Evolutionary conservation across 768 basidiomycete genomes (phyloP).

Genomic region (Psilocybe tampanensis): DNA sequence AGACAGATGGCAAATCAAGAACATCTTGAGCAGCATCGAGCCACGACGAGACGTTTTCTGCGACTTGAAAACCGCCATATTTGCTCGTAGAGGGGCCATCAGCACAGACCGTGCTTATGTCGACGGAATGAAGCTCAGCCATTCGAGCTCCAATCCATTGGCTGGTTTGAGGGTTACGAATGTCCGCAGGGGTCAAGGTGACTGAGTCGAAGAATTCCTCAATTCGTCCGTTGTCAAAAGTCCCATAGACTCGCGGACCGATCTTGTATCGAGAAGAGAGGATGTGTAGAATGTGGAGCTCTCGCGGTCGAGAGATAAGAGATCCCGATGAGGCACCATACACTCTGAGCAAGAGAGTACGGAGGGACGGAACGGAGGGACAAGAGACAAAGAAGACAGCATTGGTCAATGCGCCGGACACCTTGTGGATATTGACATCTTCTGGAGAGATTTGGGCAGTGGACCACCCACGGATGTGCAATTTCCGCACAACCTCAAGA

Average conservation of each 20-base stretch:
- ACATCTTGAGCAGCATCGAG: slow-evolving; percentile 70
- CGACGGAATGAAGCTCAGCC: slow-evolving; percentile 95
- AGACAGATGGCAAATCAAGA: slow-evolving; percentile 59
- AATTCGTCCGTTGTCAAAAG: slow-evolving; percentile 92
- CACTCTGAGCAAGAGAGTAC: slow-evolving; percentile 84
- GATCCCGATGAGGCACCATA: slow-evolving; percentile 87
- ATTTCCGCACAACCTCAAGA: slow-evolving; percentile 53
- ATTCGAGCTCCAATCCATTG: slow-evolving; percentile 91
- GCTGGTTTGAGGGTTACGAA: slow-evolving; percentile 76
- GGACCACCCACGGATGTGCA: slow-evolving; percentile 65
- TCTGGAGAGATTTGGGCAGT: slow-evolving; percentile 45
- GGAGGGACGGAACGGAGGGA: slow-evolving; percentile 44
- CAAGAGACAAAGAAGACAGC: slow-evolving; percentile 96
- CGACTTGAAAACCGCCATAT: slow-evolving; percentile 56
- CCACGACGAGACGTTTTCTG: slow-evolving; percentile 75
- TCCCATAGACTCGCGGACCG: slow-evolving; percentile 91
- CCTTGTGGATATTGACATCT: slow-evolving; percentile 67
- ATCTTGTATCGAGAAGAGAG: slow-evolving; percentile 88
- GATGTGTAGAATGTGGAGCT: slow-evolving; percentile 86
- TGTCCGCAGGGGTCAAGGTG: slow-evolving; percentile 74
- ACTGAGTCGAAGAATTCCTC: slow-evolving; percentile 95
- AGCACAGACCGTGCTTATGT: slow-evolving; percentile 67
- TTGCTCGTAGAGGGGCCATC: slow-evolving; percentile 38
- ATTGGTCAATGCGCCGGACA: slow-evolving; percentile 93
- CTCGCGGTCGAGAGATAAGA: slow-evolving; percentile 86